These are phyloP conservation scores for Rosa hybrid DNA, from an alignment of 331 rosid species.

Conservation along the genomic window DNA sequence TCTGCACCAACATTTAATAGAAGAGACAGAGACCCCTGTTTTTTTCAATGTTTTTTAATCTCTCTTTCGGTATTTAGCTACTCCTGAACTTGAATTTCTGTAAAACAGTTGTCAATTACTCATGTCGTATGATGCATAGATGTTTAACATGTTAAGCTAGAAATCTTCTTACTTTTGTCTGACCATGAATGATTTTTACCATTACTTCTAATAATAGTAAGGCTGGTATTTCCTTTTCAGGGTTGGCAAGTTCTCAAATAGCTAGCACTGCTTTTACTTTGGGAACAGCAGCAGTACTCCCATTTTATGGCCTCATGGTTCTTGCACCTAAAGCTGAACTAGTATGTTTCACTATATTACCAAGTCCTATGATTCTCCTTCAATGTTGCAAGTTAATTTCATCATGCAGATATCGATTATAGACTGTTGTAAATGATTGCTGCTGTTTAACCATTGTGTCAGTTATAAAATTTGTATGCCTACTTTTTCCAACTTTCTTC, in stretches of 20 bases:
- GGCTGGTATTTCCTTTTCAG: slow-evolving; percentile 38
- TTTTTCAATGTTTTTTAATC: background rate
- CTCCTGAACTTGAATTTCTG: background rate
- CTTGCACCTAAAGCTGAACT: slow-evolving; percentile 78
- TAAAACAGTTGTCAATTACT: background rate
- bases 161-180: background rate
- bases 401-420: slow-evolving; percentile 2
- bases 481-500: background rate
- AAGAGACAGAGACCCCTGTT: background rate
- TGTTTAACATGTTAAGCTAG: background rate
- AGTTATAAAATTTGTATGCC: background rate
- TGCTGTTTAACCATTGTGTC: background rate
- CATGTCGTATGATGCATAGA: background rate
- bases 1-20: background rate
- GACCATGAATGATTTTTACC: background rate
- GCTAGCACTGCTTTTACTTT: slow-evolving; percentile 70
- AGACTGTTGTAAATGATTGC: background rate
- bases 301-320: slow-evolving; percentile 94
- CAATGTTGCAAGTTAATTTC: background rate
- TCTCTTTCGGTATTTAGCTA: background rate
- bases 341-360: slow-evolving; percentile 44
- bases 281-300: slow-evolving; percentile 90
- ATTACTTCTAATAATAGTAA: background rate
- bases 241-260: slow-evolving; percentile 63
- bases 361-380: background rate